phyloP scores from a whole-genome alignment of 1,284 basidiomycete species.

The Melanopsichium pennsylvanicum region DNA sequence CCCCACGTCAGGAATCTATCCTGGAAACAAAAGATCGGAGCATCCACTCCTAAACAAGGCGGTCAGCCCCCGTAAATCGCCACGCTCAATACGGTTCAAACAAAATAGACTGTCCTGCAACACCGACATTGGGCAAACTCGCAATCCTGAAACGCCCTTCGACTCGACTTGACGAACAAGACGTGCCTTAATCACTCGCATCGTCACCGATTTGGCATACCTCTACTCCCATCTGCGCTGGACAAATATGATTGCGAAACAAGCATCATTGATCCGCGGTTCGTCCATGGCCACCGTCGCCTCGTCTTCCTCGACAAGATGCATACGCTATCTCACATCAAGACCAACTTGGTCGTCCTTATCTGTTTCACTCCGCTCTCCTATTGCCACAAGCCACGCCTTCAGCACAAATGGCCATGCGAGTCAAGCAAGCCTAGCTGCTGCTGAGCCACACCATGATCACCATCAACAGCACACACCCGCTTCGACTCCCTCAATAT shows the following conservation, averaged over 20 bases:
- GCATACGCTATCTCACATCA: constrained; percentile 7
- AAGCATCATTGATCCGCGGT: constrained; percentile 19
- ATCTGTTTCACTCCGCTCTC: background rate
- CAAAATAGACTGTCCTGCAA: too few species aligned
- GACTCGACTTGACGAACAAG: too few species aligned
- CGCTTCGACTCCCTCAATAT: constrained; percentile 12
- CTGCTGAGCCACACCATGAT: constrained; percentile 29
- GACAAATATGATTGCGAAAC: constrained; percentile 35
- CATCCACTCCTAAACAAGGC: too few species aligned
- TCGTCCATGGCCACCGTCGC: constrained; percentile 21
- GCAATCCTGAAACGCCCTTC: too few species aligned
- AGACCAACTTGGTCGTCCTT: constrained; percentile 4
- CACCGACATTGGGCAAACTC: too few species aligned
- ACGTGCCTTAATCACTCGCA: too few species aligned
- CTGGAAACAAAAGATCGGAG: too few species aligned
- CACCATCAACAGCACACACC: constrained; percentile 21
- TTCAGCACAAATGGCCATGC: constrained; percentile 30
- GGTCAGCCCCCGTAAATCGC: too few species aligned
- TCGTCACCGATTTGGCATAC: too few species aligned
- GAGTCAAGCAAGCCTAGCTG: constrained; percentile 38
- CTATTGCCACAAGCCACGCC: background rate
- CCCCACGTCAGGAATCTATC: too few species aligned
- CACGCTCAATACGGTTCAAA: too few species aligned
- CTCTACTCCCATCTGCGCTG: too few species aligned
- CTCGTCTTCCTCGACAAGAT: constrained; percentile 10